Evolutionary conservation across 2,329 filamentous ascomycete genomes (phyloP), one percentile per base, ranked within the genome.

Genomic region (Diplodia corticola): DNA sequence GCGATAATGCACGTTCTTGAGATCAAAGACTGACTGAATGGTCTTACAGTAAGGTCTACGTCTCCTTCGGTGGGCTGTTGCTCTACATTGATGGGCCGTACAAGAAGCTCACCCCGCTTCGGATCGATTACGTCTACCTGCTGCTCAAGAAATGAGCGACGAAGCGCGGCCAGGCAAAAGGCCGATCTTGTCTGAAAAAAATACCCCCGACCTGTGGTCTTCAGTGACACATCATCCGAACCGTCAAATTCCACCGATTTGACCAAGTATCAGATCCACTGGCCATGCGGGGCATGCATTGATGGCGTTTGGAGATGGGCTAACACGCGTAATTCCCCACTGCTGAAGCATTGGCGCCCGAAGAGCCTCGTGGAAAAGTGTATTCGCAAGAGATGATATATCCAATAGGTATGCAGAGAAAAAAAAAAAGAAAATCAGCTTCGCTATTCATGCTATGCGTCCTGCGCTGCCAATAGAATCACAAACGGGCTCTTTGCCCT

Each of bases 81-180:
- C 89, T 98, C 81, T 92, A 90, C 73, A 85, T 99, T 65, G 91
- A 97, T 74, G 95, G 96, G 5, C 95, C 95, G 2, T 95, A 96
- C 79, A 96, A 95, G 84, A 97, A 97, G 83, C 87, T 99, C 69
- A 96, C 91, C 37, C 91, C 93, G 30, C 81, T 99, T 75, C 88
- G 93, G 73, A 94, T 97, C 74, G 95, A 99, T 78, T 90, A 97
- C 76, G 88, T 96, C 69, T 99, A 99, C 77, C 86, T 99, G 68
- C 85, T 98, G 68, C 83, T 96, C 72, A 99, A 97, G 88, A 97
- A 96, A 88, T 94, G 77, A 75, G 60, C 44, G 28, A 15, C 4
- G 44, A 35, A 6, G n/a, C n/a, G 40, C 53, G 24, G 44, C 30
- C 1, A 22, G 22, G 22, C 24, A 37, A 33, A 68, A 71, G 46